A percentile compares a stretch with the other conserved stretches of the same genome.
Conservation (phyloP, 257 asterid genomes). For the Jacaranda mimosifolia region DNA sequence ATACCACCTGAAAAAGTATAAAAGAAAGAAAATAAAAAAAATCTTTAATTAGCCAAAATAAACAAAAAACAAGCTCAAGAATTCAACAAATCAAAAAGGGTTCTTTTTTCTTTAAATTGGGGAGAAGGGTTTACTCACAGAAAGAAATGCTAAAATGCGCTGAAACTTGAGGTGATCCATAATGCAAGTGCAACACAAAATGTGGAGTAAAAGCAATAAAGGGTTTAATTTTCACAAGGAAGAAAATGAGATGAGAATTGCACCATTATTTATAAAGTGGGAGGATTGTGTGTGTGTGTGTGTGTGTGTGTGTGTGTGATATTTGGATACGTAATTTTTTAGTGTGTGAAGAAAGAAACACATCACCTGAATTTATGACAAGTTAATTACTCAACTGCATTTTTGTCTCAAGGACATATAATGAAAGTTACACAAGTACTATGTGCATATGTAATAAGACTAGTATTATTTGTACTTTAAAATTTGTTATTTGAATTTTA, state of each 20-base stretch:
- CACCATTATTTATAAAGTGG: conserved; percentile 43
- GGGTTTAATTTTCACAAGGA: not conserved
- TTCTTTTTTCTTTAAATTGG: too few relatives aligned
- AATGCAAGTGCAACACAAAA: not conserved
- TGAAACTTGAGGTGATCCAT: conserved; percentile 65
- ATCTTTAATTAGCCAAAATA: not conserved
- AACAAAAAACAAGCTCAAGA: not conserved
- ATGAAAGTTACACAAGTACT: conserved; percentile 21
- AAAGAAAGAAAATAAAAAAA: not conserved
- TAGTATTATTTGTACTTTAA: too few relatives aligned
- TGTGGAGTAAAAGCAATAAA: not conserved
- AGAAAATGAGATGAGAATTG: conserved; percentile 4
- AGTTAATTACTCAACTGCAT: conserved; percentile 51
- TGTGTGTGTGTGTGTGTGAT: not conserved
- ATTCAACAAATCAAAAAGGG: too few relatives aligned
- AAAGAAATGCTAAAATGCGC: conserved; percentile 56
- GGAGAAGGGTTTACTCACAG: conserved; percentile 53
- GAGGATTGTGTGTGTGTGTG: not conserved
- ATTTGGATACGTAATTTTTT: conserved; percentile 8
- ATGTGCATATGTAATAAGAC: not conserved
- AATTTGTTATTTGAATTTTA: too few relatives aligned
- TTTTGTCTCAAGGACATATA: conserved; percentile 38
- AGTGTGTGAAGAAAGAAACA: conserved; percentile 37
- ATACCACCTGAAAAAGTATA: conserved; percentile 51
- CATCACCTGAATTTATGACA: conserved; percentile 45